phyloP scores from a whole-genome alignment of 148 eudicot genomes.

The Camellia lanceoleosa region DNA sequence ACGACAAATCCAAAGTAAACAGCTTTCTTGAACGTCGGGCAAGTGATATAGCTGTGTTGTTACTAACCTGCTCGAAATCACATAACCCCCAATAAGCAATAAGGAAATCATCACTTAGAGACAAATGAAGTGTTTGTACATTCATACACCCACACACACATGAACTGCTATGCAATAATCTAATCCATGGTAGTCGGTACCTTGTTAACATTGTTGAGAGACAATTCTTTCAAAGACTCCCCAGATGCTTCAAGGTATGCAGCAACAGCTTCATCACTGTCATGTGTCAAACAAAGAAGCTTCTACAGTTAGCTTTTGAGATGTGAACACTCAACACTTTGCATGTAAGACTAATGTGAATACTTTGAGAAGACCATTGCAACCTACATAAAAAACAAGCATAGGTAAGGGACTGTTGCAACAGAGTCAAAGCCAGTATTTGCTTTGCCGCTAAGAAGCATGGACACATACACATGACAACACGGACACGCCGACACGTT shows the following conservation, averaged over 20 bases:
- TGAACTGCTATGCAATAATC: background rate
- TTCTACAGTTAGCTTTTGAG: conserved; percentile 11
- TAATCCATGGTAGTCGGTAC: conserved; percentile 24
- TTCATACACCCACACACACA: background rate
- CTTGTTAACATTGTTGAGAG: conserved; percentile 62
- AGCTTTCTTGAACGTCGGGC: conserved; percentile 58
- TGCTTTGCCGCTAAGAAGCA: no score
- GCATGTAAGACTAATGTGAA: background rate
- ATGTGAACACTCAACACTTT: background rate
- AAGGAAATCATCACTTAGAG: background rate
- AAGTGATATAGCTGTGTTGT: conserved; percentile 67
- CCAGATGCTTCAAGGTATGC: conserved; percentile 82
- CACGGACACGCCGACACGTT: no score
- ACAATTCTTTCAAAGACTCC: conserved; percentile 50
- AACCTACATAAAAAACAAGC: conserved; percentile 1
- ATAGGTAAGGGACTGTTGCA: conserved; percentile 3
- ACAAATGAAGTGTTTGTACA: background rate
- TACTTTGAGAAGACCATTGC: background rate
- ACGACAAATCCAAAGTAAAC: conserved; percentile 69
- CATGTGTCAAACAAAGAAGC: conserved; percentile 16
- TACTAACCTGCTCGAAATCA: conserved; percentile 50
- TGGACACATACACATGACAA: no score
- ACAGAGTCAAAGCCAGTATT: no score
- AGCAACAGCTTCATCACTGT: conserved; percentile 94
- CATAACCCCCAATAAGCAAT: conserved; percentile 3